Evolutionary conservation across 352 stramenopile species (phyloP), one percentile per base, ranked within the genome.

Genomic region (Phytophthora kernoviae): DNA sequence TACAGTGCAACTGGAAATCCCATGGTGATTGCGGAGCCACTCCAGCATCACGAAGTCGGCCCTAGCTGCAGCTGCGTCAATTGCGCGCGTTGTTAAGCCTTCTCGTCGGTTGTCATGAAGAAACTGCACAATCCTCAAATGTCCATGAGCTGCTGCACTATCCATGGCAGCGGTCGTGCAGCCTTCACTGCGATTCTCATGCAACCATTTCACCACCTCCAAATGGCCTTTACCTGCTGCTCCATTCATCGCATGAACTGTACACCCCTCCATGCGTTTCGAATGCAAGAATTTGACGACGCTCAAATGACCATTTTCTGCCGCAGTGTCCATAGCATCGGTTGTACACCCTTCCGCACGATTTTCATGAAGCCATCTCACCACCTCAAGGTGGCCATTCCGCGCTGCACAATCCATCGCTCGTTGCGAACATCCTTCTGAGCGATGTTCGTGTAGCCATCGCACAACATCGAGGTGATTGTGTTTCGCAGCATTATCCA

Each of bases 141-240:
- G 58, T 21, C 63, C 63, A 11, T 60, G 53, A 36, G 51, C 46
- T 57, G 58, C 63, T 15, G 63, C 58, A 2, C 47, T 53, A 22
- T 72, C 58, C 30, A 65, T 58, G 1, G 63, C 63, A 26, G 34
- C 30, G 18, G 34, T 53, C 10, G 43, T 65, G 47, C 63, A 72
- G 11, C 63, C 63, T 55, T 72, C 63, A 4, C 20, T 15, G 11
- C 63, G 58, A 7, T 73, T 63, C 21, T 40, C 44, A 22, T 88
- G 73, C 2, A 90, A 60, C 75, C 75, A 88, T 26, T 72, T 45
- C 27, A 88, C 65, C n/a, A 79, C 62, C 4, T 64, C n/a, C 5
- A 90, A 62, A 46, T 88, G 72, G 1, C 78, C 78, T 15, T 77
- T 84, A 20, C 63, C 79, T 15, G 80, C 80, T 4, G 80, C 77